Evolutionary conservation across 371 early-diverging fungal species (phyloP).

Genomic region (Mortierella sp.): DNA sequence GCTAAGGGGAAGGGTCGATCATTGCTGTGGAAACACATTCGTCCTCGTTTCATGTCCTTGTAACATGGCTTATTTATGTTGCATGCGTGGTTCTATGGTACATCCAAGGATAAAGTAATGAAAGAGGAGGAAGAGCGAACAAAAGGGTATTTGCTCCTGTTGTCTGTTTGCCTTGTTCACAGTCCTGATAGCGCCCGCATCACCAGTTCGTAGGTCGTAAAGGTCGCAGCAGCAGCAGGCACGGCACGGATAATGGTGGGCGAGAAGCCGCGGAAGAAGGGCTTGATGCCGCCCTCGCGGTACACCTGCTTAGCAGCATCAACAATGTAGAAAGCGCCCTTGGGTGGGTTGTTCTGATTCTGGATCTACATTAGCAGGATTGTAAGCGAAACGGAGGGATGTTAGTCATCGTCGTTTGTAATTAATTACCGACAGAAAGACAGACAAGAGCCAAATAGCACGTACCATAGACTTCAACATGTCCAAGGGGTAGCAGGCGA

Average conservation of each 20-base stretch:
- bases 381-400: not conserved
- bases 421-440: not conserved
- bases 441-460: not conserved
- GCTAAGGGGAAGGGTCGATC: not conserved
- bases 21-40: not conserved
- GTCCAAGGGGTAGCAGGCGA: constrained; percentile 87
- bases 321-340: constrained; percentile 70
- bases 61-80: not conserved
- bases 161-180: not conserved
- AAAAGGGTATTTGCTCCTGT: not conserved
- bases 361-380: constrained; percentile 60
- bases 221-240: constrained; percentile 84
- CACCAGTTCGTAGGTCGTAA: constrained; percentile 81
- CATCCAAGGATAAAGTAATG: constrained; percentile 3
- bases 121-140: not conserved
- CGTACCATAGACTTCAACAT: constrained; percentile 85
- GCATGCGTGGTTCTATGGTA: constrained; percentile 16
- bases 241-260: constrained; percentile 72
- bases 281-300: constrained; percentile 65
- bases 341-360: constrained; percentile 71
- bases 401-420: not conserved
- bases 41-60: not conserved
- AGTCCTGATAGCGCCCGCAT: constrained; percentile 61
- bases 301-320: constrained; percentile 66
- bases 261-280: constrained; percentile 75